A percentile compares a stretch with the other conserved stretches of the same genome.
phyloP scores from a whole-genome alignment of 306 rosid genomes.

The Cucurbita pepo region DNA sequence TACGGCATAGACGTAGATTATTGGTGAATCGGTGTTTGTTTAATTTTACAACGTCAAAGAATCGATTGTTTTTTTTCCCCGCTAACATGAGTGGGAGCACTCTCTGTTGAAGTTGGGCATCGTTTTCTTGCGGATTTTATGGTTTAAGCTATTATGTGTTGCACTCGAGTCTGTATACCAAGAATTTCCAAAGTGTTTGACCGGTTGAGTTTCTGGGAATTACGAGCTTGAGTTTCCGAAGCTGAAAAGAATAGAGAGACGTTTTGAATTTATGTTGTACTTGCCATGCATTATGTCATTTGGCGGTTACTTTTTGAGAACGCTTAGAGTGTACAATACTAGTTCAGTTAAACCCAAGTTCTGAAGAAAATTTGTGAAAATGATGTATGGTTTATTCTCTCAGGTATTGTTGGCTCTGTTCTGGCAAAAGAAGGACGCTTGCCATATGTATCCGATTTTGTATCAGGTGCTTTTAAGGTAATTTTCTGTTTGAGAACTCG shows the following conservation, averaged over 20 bases:
- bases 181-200: neutral
- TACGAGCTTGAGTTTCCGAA: neutral
- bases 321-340: neutral
- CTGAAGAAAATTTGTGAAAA: neutral
- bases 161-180: neutral
- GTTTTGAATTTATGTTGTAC: neutral
- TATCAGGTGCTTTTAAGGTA: conserved; percentile 83
- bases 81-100: neutral
- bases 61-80: neutral
- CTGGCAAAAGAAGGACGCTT: conserved; percentile 70
- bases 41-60: neutral
- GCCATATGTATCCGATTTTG: conserved; percentile 37
- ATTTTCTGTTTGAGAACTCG: neutral
- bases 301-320: neutral
- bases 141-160: neutral
- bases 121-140: neutral
- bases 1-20: neutral
- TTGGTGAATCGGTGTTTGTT: neutral
- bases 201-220: neutral
- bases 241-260: neutral
- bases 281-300: neutral
- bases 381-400: neutral
- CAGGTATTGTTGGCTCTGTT: conserved; percentile 75
- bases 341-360: neutral
- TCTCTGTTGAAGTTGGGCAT: neutral